Conservation (phyloP, 257 asterid species). For the Nicotiana attenuata region DNA sequence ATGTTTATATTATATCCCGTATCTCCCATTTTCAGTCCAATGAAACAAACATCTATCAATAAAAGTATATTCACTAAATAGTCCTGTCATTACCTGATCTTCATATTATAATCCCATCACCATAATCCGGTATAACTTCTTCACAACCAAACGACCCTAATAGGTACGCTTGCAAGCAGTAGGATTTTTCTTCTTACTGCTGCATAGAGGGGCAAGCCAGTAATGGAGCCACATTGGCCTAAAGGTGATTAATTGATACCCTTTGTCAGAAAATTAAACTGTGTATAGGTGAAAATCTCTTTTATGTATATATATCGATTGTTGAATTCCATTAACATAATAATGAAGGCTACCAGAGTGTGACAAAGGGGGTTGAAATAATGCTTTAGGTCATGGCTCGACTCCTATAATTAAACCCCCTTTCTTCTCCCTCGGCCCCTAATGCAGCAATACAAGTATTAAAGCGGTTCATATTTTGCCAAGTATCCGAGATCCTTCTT, state of each 20-base stretch:
- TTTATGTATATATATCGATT: not conserved
- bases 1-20: no score
- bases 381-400: not conserved
- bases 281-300: not conserved
- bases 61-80: no score
- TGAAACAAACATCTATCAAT: no score
- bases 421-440: not conserved
- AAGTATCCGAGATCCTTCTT: not conserved
- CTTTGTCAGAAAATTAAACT: not conserved
- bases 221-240: not conserved
- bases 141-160: no score
- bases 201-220: not conserved
- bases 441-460: not conserved
- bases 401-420: not conserved
- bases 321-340: not conserved
- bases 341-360: not conserved
- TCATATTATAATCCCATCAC: no score
- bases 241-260: not conserved
- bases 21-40: no score
- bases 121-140: no score
- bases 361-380: not conserved
- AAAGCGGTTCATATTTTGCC: not conserved
- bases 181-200: not conserved
- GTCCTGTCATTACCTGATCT: no score
- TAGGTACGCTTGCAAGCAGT: not conserved